phyloP scores from a whole-genome alignment of 2,329 filamentous ascomycete genomes.

The Colletotrichum limetticola region DNA sequence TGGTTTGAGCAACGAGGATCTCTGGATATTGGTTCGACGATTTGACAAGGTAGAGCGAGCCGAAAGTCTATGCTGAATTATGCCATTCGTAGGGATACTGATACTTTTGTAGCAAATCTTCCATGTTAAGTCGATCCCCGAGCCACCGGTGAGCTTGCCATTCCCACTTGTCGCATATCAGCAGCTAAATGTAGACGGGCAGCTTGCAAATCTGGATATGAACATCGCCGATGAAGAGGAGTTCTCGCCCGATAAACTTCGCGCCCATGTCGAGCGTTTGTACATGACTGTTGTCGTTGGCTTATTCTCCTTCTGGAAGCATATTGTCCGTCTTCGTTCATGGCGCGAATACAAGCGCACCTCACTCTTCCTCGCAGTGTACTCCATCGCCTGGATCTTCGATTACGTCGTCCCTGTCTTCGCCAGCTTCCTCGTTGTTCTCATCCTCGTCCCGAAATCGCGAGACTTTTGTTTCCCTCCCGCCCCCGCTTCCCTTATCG shows the following conservation, averaged over 20 bases:
- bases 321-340: conserved; percentile 79
- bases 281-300: conserved; percentile 83
- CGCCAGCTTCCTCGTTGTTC: conserved; percentile 66
- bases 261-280: conserved; percentile 80
- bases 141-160: conserved; percentile 45
- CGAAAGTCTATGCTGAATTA: conserved; percentile 29
- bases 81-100: neutral
- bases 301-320: conserved; percentile 74
- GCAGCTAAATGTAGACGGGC: neutral
- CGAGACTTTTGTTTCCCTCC: conserved; percentile 78
- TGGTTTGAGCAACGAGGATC: conserved; percentile 76
- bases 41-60: conserved; percentile 69
- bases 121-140: conserved; percentile 73
- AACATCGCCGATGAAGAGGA: conserved; percentile 86
- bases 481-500: conserved; percentile 79
- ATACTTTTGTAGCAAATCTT: conserved; percentile 61
- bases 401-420: conserved; percentile 76
- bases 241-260: conserved; percentile 85
- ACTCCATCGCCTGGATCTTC: conserved; percentile 74
- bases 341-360: conserved; percentile 82
- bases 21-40: conserved; percentile 77
- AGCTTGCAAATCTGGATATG: conserved; percentile 77
- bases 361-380: conserved; percentile 67
- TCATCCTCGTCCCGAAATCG: conserved; percentile 74
- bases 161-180: conserved; percentile 49